Percentiles rank a stretch among this genome's conserved stretches.
phyloP scores from a whole-genome alignment of 2,329 filamentous ascomycete species.

The Hypoxylon sp. region DNA sequence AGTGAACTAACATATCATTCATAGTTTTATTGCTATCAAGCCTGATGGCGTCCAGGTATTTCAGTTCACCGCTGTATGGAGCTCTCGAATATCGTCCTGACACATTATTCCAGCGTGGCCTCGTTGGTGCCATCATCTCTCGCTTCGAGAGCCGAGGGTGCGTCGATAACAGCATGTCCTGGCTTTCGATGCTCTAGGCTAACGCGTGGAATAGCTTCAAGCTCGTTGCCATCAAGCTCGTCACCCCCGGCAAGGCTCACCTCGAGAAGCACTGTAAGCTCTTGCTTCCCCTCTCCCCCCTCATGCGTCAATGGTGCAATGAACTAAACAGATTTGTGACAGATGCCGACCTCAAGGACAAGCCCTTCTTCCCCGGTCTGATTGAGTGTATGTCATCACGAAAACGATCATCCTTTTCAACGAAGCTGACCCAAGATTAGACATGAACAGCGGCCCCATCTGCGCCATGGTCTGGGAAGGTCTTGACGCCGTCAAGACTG shows the following conservation, averaged over 20 bases:
- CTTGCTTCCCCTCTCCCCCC: neutral
- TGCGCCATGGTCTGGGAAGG: conserved; percentile 99
- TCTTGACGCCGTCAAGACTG: conserved; percentile 98
- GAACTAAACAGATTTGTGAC: conserved; percentile 49
- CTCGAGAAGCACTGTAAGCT: conserved; percentile 92
- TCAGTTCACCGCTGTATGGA: conserved; percentile 10
- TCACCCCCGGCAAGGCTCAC: conserved; percentile 89
- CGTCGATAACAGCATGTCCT: conserved; percentile 51
- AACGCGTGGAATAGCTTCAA: conserved; percentile 77
- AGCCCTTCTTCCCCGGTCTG: conserved; percentile 97
- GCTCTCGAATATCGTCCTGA: conserved; percentile 45
- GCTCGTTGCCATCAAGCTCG: conserved; percentile 97
- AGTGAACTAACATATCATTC: conserved; percentile 8
- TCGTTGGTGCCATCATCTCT: conserved; percentile 96
- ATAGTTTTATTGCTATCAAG: conserved; percentile 99
- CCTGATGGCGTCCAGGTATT: conserved; percentile 98
- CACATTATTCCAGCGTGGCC: conserved; percentile 78
- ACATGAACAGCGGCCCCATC: conserved; percentile 98
- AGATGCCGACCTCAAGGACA: conserved; percentile 89
- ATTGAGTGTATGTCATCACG: conserved; percentile 79
- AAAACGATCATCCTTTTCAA: neutral
- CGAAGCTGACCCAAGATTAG: conserved; percentile 60
- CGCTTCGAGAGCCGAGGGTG: conserved; percentile 98
- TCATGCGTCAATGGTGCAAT: conserved; percentile 1
- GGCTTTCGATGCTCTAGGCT: neutral